Conservation (phyloP, 345 rosid genomes). For the Diplotaxis tenuifolia region DNA sequence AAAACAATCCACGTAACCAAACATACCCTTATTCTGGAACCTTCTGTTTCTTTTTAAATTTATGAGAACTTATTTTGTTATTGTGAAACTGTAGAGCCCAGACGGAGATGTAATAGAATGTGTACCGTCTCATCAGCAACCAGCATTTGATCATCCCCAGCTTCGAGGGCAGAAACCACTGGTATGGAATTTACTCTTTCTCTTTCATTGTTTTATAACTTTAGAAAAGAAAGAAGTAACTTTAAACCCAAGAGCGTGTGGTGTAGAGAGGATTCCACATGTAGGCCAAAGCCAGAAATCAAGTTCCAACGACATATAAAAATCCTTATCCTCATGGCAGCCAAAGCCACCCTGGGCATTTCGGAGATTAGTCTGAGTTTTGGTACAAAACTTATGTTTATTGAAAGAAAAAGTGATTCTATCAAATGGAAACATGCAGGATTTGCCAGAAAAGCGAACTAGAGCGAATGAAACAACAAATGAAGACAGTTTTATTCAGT, state of each 20-base stretch:
- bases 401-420: background rate
- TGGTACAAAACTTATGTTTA: background rate
- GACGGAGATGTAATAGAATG: conserved; percentile 97
- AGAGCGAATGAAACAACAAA: conserved; percentile 44
- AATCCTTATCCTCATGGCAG: background rate
- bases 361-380: background rate
- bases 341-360: background rate
- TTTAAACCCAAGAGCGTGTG: background rate
- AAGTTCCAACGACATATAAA: background rate
- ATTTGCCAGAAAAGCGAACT: conserved; percentile 58
- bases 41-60: background rate
- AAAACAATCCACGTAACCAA: conserved; percentile 72
- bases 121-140: conserved; percentile 76
- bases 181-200: conserved; percentile 40
- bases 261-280: background rate
- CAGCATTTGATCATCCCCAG: conserved; percentile 91
- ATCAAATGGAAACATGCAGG: conserved; percentile 43
- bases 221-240: background rate
- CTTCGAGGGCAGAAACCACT: conserved; percentile 70
- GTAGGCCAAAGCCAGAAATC: background rate
- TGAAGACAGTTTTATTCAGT: conserved; percentile 55
- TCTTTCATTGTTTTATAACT: background rate
- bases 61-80: background rate
- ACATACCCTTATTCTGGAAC: background rate
- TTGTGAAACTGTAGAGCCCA: conserved; percentile 62